Evolutionary conservation across 2,329 filamentous ascomycete genomes (phyloP).

Genomic region (Pseudogymnoascus sp.): DNA sequence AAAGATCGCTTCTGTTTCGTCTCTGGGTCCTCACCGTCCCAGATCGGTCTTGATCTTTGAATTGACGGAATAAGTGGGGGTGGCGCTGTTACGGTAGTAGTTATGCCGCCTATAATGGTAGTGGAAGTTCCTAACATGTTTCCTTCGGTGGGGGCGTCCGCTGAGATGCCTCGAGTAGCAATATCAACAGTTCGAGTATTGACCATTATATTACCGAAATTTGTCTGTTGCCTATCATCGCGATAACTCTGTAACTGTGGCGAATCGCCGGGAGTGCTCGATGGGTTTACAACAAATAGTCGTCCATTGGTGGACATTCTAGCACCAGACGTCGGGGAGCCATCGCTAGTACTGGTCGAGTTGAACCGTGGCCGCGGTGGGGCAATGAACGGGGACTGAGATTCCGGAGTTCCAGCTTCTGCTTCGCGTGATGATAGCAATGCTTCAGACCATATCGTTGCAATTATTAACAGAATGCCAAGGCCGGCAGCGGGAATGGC

Average conservation of each 20-base stretch:
- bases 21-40: neutral
- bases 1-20: constrained; percentile 21
- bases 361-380: constrained; percentile 22
- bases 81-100: constrained; percentile 1
- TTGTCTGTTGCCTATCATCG: neutral
- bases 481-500: constrained; percentile 26
- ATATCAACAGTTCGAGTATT: constrained; percentile 4
- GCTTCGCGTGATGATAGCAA: constrained; percentile 21
- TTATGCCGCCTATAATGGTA: neutral
- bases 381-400: constrained; percentile 26
- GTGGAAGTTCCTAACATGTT: neutral
- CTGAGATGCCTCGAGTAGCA: neutral
- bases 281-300: constrained; percentile 28
- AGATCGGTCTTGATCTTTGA: constrained; percentile 10
- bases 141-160: neutral
- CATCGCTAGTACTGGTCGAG: constrained; percentile 19
- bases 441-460: constrained; percentile 22
- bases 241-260: constrained; percentile 11
- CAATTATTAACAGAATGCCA: constrained; percentile 24
- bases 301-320: constrained; percentile 21
- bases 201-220: constrained; percentile 6
- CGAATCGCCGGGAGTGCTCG: constrained; percentile 22
- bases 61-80: constrained; percentile 13
- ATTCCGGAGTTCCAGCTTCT: constrained; percentile 24
- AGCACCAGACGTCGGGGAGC: constrained; percentile 23